Conservation (phyloP, 2,329 filamentous ascomycete species). For the Venturia nashicola region DNA sequence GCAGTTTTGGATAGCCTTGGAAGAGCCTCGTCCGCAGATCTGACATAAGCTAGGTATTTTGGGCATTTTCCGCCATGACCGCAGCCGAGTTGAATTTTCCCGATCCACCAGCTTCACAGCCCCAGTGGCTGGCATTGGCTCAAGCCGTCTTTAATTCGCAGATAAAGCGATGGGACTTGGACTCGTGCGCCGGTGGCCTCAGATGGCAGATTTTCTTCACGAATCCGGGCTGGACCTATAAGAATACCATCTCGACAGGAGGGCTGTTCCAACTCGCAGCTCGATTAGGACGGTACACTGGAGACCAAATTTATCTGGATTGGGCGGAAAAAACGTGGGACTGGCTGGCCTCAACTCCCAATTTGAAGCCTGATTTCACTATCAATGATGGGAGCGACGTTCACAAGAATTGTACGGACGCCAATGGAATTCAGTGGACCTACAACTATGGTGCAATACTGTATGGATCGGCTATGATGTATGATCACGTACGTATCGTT, state of each 20-base stretch:
- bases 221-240: constrained; percentile 54
- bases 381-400: constrained; percentile 39
- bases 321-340: constrained; percentile 61
- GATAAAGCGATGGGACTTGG: constrained; percentile 54
- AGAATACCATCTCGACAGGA: constrained; percentile 47
- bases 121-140: constrained; percentile 69
- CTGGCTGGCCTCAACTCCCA: constrained; percentile 29
- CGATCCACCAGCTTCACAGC: constrained; percentile 39
- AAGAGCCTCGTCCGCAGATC: constrained; percentile 36
- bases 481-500: constrained; percentile 35
- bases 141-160: constrained; percentile 77
- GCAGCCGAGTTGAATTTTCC: constrained; percentile 59
- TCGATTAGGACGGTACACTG: constrained; percentile 64
- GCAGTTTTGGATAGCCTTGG: too few species aligned
- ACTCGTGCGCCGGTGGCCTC: constrained; percentile 59
- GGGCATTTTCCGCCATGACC: constrained; percentile 56
- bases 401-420: constrained; percentile 45
- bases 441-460: constrained; percentile 55
- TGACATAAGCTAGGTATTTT: constrained; percentile 45
- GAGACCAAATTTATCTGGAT: constrained; percentile 59
- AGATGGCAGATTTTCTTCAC: constrained; percentile 77
- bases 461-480: constrained; percentile 32
- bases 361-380: constrained; percentile 28
- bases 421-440: constrained; percentile 41
- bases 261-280: constrained; percentile 47